Conservation (phyloP, 2,329 filamentous ascomycete genomes). For the Xylogone sp. region DNA sequence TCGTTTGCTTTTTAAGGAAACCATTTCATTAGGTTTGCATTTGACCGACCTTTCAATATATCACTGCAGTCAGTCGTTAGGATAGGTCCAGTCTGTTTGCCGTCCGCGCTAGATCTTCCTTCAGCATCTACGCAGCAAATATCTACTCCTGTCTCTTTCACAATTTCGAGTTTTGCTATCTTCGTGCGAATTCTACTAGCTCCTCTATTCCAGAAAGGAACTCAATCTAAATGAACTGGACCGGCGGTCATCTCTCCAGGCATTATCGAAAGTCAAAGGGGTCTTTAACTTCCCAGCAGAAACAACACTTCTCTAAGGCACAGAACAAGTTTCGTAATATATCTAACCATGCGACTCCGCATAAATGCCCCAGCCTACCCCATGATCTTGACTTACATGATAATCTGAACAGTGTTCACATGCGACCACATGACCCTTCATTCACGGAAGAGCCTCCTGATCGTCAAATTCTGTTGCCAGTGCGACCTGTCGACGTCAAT, state of each 20-base stretch:
- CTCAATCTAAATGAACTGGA: constrained; percentile 44
- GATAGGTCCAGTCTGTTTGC: too few species aligned
- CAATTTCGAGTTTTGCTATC: too few species aligned
- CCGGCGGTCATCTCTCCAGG: constrained; percentile 41
- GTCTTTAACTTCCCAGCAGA: constrained; percentile 36
- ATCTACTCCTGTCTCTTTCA: too few species aligned
- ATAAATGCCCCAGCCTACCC: constrained; percentile 15
- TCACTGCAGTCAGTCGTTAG: too few species aligned
- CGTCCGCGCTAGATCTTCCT: too few species aligned
- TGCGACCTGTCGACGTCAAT: not conserved
- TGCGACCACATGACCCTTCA: not conserved
- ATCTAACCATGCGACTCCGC: constrained; percentile 26
- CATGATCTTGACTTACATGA: constrained; percentile 5
- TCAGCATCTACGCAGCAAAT: too few species aligned
- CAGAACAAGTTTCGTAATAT: constrained; percentile 29
- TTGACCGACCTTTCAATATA: too few species aligned
- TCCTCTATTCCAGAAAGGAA: too few species aligned
- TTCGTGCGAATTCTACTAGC: too few species aligned
- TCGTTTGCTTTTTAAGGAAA: too few species aligned
- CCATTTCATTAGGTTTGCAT: too few species aligned
- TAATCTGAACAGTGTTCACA: not conserved
- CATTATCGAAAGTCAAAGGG: constrained; percentile 34
- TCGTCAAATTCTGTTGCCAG: not conserved
- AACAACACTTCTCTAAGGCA: constrained; percentile 43
- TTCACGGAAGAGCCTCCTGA: not conserved